Base-by-base conservation (phyloP, 495 filamentous ascomycete genomes). In the Chaetomium tenue region DNA sequence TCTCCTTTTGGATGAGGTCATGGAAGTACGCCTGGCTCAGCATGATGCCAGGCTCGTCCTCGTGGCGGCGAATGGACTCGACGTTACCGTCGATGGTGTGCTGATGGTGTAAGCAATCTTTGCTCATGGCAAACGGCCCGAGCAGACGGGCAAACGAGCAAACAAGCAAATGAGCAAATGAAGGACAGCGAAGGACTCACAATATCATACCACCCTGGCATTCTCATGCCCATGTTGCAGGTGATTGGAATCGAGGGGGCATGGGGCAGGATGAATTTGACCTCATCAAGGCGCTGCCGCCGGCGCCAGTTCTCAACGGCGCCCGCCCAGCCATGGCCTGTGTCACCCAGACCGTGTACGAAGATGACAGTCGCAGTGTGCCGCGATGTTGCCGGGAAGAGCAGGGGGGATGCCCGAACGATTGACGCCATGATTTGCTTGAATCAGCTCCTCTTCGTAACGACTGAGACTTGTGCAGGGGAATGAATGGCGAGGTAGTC, bases 281-380 rank as follows among this genome's bases (percentile, higher is more conserved):
- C 90, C 77, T 97, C 90, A 54, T 92, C 86, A 72, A 97, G 94
- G 68, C 89, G 90, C 69, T 86, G 83, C 22, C 91, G 84, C 11
- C 88, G 84, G 58, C 93, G 89, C 86, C 89, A 98, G 79, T 94
- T 93, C 79, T 96, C 90, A 39, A 93, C 91, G 13, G 96, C 83
- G 12, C 78, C 82, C 53, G 88, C 82, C 90, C 90, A 93, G 71
- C 90, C 90, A 66, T 84, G 77, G 37, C 89, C 90, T 50, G 82
- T 68, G 46, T 76, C 74, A 23, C 94, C 94, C 28, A 97, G 81
- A 8, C 94, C 94, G 71, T 98, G 94, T 52, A 91, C 82, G 78
- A 95, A 90, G 71, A 98, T 97, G 68, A 97, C 90, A 3, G 93
- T 97, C 39, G 93, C 91, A 47, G 94, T 97, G 74, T 97, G 93